Evolutionary conservation across 2,329 filamentous ascomycete species (phyloP).

Genomic region (Blumeriella jaapii): DNA sequence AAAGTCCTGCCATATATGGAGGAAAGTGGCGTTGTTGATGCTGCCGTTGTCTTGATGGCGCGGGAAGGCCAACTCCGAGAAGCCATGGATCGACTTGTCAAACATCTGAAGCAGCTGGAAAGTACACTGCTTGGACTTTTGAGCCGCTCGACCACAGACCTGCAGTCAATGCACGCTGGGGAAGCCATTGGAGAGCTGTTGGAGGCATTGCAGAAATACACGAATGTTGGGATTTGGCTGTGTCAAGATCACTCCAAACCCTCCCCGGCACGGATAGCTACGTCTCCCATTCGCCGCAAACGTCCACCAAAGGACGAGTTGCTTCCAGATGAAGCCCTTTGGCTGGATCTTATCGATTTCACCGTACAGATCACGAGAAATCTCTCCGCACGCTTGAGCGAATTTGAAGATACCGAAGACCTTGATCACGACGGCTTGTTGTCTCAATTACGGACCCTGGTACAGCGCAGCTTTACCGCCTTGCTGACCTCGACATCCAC

Average conservation of each 20-base stretch:
- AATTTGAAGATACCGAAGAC: conserved; percentile 22
- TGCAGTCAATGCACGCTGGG: conserved; percentile 42
- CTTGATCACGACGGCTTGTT: conserved; percentile 51
- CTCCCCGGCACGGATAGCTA: conserved; percentile 27
- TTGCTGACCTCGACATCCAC: conserved; percentile 64
- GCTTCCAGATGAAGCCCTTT: conserved; percentile 43
- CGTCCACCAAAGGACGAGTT: conserved; percentile 32
- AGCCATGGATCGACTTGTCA: conserved; percentile 77
- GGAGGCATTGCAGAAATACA: conserved; percentile 74
- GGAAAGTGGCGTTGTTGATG: conserved; percentile 79
- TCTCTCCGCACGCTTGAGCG: conserved; percentile 44
- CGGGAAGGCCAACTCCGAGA: conserved; percentile 72
- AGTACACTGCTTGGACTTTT: conserved; percentile 66
- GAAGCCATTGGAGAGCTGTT: conserved; percentile 64
- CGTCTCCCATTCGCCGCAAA: conserved; percentile 40
- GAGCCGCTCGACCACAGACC: conserved; percentile 43
- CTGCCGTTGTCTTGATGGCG: conserved; percentile 81
- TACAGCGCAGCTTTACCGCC: conserved; percentile 85
- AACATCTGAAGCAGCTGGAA: conserved; percentile 69
- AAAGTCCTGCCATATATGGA: conserved; percentile 80
- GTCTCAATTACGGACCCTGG: conserved; percentile 59
- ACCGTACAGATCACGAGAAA: conserved; percentile 53
- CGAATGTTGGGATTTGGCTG: conserved; percentile 88
- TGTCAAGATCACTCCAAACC: conserved; percentile 75
- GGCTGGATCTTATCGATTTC: conserved; percentile 49